phyloP scores from a whole-genome alignment of 345 rosid genomes.

The Eucalyptus curtisii region DNA sequence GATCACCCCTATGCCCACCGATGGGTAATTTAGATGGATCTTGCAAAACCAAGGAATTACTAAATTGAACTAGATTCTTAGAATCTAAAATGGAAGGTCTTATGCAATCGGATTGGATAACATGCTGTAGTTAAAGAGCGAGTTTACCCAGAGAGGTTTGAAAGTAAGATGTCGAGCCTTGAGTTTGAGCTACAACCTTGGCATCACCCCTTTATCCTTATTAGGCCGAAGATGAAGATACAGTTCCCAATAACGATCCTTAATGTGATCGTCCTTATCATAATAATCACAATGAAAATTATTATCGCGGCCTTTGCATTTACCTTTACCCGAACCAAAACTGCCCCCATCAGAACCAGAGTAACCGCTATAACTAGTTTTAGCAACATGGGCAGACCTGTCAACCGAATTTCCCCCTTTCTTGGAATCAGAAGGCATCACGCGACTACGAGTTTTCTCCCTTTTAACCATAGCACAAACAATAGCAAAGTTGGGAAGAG shows the following conservation, averaged over 20 bases:
- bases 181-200: not conserved
- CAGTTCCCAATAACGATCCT: not conserved
- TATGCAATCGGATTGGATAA: not conserved
- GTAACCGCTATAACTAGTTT: not conserved
- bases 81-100: not conserved
- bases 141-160: not conserved
- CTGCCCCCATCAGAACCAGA: not conserved
- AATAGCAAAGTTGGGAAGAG: not conserved
- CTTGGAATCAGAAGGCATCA: not conserved
- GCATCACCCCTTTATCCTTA: not conserved
- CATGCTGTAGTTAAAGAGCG: not conserved
- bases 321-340: not conserved
- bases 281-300: not conserved
- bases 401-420: not conserved
- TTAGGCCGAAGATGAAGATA: not conserved
- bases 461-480: not conserved
- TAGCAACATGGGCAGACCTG: not conserved
- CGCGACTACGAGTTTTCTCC: not conserved
- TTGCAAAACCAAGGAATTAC: not conserved
- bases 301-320: not conserved
- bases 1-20: too few species aligned
- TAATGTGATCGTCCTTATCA: too few species aligned
- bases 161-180: not conserved
- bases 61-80: not conserved
- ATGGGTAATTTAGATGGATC: not conserved